These are phyloP conservation scores for Phycomyces blakesleeanus DNA, from an alignment of 192 early-diverging fungal species.

Conservation along the genomic window DNA sequence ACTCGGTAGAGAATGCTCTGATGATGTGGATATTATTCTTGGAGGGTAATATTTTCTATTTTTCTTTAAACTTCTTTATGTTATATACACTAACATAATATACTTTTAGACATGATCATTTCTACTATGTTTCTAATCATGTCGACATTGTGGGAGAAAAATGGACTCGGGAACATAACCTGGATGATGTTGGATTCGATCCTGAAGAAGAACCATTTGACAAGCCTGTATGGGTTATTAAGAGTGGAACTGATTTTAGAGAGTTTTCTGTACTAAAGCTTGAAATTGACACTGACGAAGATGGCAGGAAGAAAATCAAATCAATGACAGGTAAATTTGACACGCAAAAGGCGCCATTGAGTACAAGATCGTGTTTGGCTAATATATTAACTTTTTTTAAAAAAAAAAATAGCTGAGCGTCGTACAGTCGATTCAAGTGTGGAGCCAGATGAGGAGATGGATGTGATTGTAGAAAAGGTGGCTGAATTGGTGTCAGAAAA, in stretches of 20 bases:
- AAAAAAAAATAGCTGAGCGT: slow-evolving; percentile 35
- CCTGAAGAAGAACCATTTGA: slow-evolving; percentile 31
- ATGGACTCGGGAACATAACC: slow-evolving; percentile 36
- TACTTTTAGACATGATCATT: slow-evolving; percentile 56
- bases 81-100: background rate
- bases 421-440: slow-evolving; percentile 39
- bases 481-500: slow-evolving; percentile 44
- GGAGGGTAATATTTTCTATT: slow-evolving; percentile 45
- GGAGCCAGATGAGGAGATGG: slow-evolving; percentile 37
- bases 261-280: slow-evolving; percentile 52
- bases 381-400: no score
- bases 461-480: slow-evolving; percentile 44
- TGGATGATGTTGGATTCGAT: slow-evolving; percentile 35
- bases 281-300: slow-evolving; percentile 28
- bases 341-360: background rate
- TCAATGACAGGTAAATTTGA: slow-evolving; percentile 24
- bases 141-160: slow-evolving; percentile 36
- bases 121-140: slow-evolving; percentile 58
- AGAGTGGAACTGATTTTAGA: slow-evolving; percentile 67
- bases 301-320: slow-evolving; percentile 27
- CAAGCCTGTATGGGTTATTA: slow-evolving; percentile 49
- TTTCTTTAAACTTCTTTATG: background rate
- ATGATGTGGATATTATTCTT: slow-evolving; percentile 63
- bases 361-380: no score
- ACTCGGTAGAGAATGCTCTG: slow-evolving; percentile 44